These are phyloP conservation scores for Aspergillus costaricaensis DNA, from an alignment of 2,329 filamentous ascomycete species.

Conservation along the genomic window DNA sequence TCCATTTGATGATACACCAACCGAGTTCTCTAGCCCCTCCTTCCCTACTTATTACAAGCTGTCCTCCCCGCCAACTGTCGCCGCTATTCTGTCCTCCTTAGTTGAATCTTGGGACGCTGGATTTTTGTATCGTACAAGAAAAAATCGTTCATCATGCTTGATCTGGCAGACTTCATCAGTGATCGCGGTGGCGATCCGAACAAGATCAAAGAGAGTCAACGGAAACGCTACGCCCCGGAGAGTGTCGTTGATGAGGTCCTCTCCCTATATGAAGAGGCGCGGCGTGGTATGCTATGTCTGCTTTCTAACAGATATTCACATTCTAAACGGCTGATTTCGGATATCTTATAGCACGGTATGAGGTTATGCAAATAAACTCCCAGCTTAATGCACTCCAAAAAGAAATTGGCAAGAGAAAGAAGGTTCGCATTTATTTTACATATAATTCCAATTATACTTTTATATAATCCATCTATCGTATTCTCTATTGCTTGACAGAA, in stretches of 20 bases:
- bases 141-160: slow-evolving; percentile 60
- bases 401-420: slow-evolving; percentile 88
- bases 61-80: slow-evolving; percentile 2
- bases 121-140: not conserved
- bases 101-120: not conserved
- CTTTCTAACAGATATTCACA: not conserved
- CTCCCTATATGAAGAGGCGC: slow-evolving; percentile 79
- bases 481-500: not conserved
- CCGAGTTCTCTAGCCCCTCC: slow-evolving; percentile 1
- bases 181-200: slow-evolving; percentile 91
- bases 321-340: not conserved
- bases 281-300: slow-evolving; percentile 59
- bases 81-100: not conserved
- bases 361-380: slow-evolving; percentile 74
- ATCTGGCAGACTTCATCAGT: slow-evolving; percentile 75
- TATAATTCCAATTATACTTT: no score
- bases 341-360: slow-evolving; percentile 63
- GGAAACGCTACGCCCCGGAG: slow-evolving; percentile 75
- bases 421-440: slow-evolving; percentile 52
- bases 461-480: not conserved
- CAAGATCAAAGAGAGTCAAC: slow-evolving; percentile 88
- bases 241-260: slow-evolving; percentile 91
- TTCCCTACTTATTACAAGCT: not conserved
- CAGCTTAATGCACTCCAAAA: slow-evolving; percentile 89
- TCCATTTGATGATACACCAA: not conserved